A percentile compares a stretch with the other conserved stretches of the same genome.
Conservation (phyloP, 768 basidiomycete genomes). For the Pleurotus cornucopiae region DNA sequence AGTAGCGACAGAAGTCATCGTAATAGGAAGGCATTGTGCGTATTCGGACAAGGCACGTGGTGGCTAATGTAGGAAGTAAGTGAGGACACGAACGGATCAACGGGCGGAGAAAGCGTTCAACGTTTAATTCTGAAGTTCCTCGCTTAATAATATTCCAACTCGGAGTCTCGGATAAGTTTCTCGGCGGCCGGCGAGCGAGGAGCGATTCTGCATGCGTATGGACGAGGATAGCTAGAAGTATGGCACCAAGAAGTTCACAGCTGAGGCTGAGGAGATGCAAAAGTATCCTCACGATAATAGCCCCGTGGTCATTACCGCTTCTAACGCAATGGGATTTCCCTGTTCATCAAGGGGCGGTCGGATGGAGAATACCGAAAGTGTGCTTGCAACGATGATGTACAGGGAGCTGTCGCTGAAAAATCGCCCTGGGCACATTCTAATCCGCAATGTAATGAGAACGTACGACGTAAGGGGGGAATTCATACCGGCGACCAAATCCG, state of each 20-base stretch:
- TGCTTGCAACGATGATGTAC: constrained; percentile 15
- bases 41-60: neutral
- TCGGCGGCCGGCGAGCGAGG: neutral
- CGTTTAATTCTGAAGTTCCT: no score
- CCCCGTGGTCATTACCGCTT: constrained; percentile 8
- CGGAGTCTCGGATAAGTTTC: constrained; percentile 10
- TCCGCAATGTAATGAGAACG: neutral
- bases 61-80: neutral
- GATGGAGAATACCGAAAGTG: constrained; percentile 17
- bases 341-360: constrained; percentile 13
- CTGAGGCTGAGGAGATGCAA: neutral
- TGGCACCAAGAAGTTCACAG: neutral
- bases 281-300: constrained; percentile 1
- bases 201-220: neutral
- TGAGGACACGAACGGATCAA: neutral
- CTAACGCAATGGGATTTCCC: constrained; percentile 13
- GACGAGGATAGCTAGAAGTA: constrained; percentile 2
- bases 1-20: no score
- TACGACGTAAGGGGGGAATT: neutral
- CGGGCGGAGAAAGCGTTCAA: neutral
- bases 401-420: constrained; percentile 15
- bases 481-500: constrained; percentile 28
- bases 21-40: no score
- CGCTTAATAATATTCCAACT: neutral
- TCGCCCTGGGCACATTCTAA: constrained; percentile 20